A percentile compares a stretch with the other conserved stretches of the same genome.
phyloP scores from a whole-genome alignment of 83 land plant genomes.

The Picea engelmannii region DNA sequence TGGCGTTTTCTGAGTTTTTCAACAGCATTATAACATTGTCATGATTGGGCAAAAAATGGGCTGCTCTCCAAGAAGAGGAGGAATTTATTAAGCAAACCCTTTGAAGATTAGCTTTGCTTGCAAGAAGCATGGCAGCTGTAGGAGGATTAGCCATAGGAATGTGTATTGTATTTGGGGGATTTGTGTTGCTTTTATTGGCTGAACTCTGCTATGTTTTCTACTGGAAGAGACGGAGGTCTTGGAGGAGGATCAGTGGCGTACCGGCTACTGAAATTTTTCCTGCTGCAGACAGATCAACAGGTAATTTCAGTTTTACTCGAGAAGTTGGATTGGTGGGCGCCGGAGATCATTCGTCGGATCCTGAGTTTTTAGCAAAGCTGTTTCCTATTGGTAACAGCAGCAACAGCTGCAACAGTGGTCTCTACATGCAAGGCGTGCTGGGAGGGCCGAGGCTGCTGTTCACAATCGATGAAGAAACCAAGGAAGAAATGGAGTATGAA shows the following conservation, averaged over 20 bases:
- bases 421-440: slow-evolving; percentile 1
- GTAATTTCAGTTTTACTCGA: not conserved
- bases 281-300: not conserved
- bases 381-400: not conserved
- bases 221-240: slow-evolving; percentile 2
- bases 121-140: not conserved
- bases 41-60: no score
- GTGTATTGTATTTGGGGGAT: not conserved
- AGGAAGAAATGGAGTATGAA: slow-evolving; percentile 4
- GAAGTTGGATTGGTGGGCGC: not conserved
- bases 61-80: not conserved
- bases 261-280: no score
- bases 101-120: not conserved
- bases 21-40: no score
- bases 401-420: not conserved
- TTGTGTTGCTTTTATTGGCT: not conserved
- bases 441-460: slow-evolving; percentile 9
- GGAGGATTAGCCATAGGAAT: slow-evolving; percentile 7
- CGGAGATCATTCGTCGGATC: not conserved
- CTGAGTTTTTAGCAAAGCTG: not conserved
- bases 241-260: not conserved
- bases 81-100: not conserved
- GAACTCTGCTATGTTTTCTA: slow-evolving; percentile 7
- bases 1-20: no score
- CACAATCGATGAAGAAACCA: slow-evolving; percentile 11